Conservation (phyloP, 1,284 basidiomycete genomes). For the Rhodotorula sp. region DNA sequence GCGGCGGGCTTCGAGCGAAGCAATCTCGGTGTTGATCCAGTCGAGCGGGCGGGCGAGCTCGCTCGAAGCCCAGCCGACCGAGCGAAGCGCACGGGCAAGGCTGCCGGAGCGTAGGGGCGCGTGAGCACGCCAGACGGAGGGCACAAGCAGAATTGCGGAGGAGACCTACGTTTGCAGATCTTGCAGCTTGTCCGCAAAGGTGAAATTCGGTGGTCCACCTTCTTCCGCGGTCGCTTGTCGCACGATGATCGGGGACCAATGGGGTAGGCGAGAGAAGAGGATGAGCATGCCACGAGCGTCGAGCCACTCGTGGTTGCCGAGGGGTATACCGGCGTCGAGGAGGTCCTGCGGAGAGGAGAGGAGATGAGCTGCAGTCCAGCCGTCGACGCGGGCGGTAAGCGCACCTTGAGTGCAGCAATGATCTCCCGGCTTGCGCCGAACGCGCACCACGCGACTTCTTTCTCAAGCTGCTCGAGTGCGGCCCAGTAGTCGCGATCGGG, state of each 20-base stretch:
- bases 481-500: neutral
- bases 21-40: conserved; percentile 6
- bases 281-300: neutral
- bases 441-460: neutral
- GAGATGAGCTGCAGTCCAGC: too few relatives aligned
- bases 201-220: neutral
- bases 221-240: neutral
- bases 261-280: neutral
- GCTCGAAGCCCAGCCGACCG: conserved; percentile 11
- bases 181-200: neutral
- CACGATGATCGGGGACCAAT: neutral
- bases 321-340: conserved; percentile 1
- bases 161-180: conserved; percentile 7
- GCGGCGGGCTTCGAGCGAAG: neutral
- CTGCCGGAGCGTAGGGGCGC: neutral
- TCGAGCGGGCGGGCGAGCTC: neutral
- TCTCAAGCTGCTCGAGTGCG: neutral
- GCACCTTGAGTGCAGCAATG: neutral
- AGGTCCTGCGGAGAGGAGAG: neutral
- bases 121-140: neutral
- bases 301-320: conserved; percentile 18
- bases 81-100: conserved; percentile 8
- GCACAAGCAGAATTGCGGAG: too few relatives aligned
- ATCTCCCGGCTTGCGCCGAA: neutral
- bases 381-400: too few relatives aligned